A percentile compares a stretch with the other conserved stretches of the same genome.
phyloP scores from a whole-genome alignment of 352 stramenopile genomes.

The Globisporangium spiculum region DNA sequence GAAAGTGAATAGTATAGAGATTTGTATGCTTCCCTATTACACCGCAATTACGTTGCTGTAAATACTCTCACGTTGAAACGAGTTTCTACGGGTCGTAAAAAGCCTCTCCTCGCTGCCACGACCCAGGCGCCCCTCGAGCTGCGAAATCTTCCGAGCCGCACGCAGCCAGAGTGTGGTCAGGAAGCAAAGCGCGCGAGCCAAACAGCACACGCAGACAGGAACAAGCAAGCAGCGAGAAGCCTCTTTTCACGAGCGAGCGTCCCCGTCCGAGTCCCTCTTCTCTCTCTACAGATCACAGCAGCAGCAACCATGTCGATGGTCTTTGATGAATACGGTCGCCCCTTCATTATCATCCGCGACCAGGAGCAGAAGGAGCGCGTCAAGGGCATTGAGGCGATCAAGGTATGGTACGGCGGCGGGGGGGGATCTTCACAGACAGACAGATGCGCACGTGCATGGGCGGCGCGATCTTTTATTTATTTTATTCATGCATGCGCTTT shows the following conservation, averaged over 20 bases:
- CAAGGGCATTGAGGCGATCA: slow-evolving; percentile 98
- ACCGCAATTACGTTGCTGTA: not conserved
- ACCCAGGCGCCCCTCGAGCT: not conserved
- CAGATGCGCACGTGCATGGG: not conserved
- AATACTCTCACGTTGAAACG: not conserved
- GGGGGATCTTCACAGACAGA: not conserved
- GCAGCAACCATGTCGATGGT: slow-evolving; percentile 85
- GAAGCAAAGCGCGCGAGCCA: not conserved
- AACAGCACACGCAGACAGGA: not conserved
- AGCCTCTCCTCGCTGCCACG: not conserved
- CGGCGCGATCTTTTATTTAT: slow-evolving; percentile 1
- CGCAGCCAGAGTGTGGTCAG: not conserved
- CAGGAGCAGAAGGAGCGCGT: slow-evolving; percentile 98
- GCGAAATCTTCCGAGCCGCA: not conserved
- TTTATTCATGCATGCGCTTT: not conserved
- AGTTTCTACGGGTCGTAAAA: not conserved
- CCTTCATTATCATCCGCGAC: slow-evolving; percentile 99
- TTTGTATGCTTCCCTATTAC: no score
- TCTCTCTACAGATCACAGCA: not conserved
- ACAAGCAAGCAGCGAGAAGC: not conserved
- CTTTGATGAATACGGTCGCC: slow-evolving; percentile 99
- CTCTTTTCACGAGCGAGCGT: not conserved
- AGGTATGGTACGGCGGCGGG: slow-evolving; percentile 45
- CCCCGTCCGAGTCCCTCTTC: not conserved
- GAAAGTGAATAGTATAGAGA: no score